These are phyloP conservation scores for Prillingera fragicola DNA, from an alignment of 1,284 basidiomycete species.

Conservation along the genomic window DNA sequence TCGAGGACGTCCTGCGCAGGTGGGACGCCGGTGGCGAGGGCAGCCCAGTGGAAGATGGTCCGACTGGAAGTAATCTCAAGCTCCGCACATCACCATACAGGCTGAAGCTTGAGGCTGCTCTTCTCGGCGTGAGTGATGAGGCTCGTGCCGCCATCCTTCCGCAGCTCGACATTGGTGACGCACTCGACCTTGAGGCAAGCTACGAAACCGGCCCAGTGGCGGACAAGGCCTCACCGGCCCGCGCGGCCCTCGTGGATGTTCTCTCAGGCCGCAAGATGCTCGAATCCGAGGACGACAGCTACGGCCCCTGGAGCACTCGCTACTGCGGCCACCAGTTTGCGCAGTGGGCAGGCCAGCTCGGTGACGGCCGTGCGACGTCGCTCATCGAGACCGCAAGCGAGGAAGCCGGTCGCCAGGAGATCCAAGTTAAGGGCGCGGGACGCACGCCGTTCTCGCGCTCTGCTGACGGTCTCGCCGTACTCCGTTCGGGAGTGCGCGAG, in stretches of 20 bases:
- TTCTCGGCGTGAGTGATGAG: slow-evolving; percentile 62
- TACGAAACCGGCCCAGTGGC: slow-evolving; percentile 1
- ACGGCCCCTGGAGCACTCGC: slow-evolving; percentile 80
- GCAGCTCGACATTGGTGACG: slow-evolving; percentile 78
- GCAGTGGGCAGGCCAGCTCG: slow-evolving; percentile 89
- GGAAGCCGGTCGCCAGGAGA: slow-evolving; percentile 61
- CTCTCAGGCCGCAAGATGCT: slow-evolving; percentile 72
- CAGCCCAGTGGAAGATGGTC: slow-evolving; percentile 19
- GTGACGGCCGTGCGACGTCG: slow-evolving; percentile 88
- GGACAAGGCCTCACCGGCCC: slow-evolving; percentile 40
- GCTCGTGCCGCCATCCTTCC: slow-evolving; percentile 73
- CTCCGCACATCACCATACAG: slow-evolving; percentile 48
- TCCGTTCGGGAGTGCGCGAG: slow-evolving; percentile 87
- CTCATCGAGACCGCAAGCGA: slow-evolving; percentile 69
- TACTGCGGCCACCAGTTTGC: slow-evolving; percentile 91
- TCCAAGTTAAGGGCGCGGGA: slow-evolving; percentile 91
- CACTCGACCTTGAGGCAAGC: slow-evolving; percentile 53
- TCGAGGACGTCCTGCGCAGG: slow-evolving; percentile 56
- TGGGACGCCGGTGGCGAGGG: slow-evolving; percentile 36
- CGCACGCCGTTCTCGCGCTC: slow-evolving; percentile 86
- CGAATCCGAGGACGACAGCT: slow-evolving; percentile 55
- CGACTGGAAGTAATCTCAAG: slow-evolving; percentile 16
- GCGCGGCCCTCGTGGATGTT: slow-evolving; percentile 70
- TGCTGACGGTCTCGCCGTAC: slow-evolving; percentile 88
- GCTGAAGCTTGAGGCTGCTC: slow-evolving; percentile 55